Base-by-base conservation (phyloP, 2,329 filamentous ascomycete genomes). In the Fusarium marasasianum region DNA sequence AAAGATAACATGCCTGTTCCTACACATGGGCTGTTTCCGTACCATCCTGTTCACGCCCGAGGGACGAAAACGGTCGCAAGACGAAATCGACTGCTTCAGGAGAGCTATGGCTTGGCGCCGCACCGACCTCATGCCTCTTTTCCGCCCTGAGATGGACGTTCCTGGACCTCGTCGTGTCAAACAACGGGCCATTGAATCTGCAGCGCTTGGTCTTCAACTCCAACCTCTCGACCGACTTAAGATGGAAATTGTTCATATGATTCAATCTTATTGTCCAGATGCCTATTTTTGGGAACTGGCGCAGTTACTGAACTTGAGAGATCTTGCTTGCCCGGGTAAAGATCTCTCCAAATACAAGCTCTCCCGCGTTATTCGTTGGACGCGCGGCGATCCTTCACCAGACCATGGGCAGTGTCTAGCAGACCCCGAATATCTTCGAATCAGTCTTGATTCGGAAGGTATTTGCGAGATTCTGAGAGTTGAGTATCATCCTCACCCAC, bases 21-120 rank as follows among this genome's bases (percentile, higher is more conserved):
- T 29, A 3, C 29, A 29, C 3, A 3, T 3, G 29, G 6, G 8
- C 8, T 63, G 60, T 15, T 48, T 24, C 18, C 3, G 26, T 6
- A 2, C 0, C 15, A 12, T 26, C n/a, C 1, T n/a, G 13, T 18
- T 9, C 13, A 3, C 3, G 26, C 11, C 17, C 24, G 1, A 6
- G 4, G n/a, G 8, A 10, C 8, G 1, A 33, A 14, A 0, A 33
- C 53, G 35, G 15, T 14, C 61, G 13, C 26, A 33, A 38, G 13
- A 15, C 13, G 26, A 14, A 10, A 13, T 51, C 11, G 13, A 38
- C 8, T 20, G 20, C 26, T 12, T 65, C 22, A 9, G 45, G 20
- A 51, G 56, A 62, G 38, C 29, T 18, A 10, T 65, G 8, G 11
- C 8, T 6, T 65, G 38, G 33, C 24, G 37, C 8, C 5, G 7